phyloP scores from a whole-genome alignment of 148 eudicot genomes.

The Camellia japonica region DNA sequence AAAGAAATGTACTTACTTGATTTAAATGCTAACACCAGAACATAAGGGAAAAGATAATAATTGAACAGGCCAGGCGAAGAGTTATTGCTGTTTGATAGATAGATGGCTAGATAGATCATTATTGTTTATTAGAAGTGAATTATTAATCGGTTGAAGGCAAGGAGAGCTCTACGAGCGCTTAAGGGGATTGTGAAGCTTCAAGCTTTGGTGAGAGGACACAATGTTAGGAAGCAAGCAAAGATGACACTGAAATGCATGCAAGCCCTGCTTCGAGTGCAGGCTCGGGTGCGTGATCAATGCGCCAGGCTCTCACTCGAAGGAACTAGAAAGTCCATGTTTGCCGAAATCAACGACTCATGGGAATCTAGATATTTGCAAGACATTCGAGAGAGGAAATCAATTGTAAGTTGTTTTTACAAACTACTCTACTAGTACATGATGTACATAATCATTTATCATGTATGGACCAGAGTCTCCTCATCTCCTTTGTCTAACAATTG shows the following conservation, averaged over 20 bases:
- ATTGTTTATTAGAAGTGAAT: not conserved
- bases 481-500: not conserved
- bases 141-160: conserved; percentile 48
- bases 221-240: conserved; percentile 69
- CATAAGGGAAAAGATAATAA: no score
- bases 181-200: conserved; percentile 92
- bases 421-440: not conserved
- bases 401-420: conserved; percentile 29
- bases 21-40: not conserved
- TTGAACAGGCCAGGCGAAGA: not conserved
- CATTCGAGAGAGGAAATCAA: conserved; percentile 51
- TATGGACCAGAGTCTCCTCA: not conserved
- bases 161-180: conserved; percentile 71
- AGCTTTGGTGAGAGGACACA: conserved; percentile 84
- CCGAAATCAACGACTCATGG: conserved; percentile 60
- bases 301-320: conserved; percentile 57
- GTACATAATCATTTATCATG: not conserved
- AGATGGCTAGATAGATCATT: not conserved
- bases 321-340: conserved; percentile 68
- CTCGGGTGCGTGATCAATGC: conserved; percentile 48
- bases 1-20: not conserved
- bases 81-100: not conserved
- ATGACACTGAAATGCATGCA: conserved; percentile 74
- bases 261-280: conserved; percentile 67
- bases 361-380: conserved; percentile 55